Evolutionary conservation across 2,329 filamentous ascomycete species (phyloP).

Genomic region (Diaporthe nobilis): DNA sequence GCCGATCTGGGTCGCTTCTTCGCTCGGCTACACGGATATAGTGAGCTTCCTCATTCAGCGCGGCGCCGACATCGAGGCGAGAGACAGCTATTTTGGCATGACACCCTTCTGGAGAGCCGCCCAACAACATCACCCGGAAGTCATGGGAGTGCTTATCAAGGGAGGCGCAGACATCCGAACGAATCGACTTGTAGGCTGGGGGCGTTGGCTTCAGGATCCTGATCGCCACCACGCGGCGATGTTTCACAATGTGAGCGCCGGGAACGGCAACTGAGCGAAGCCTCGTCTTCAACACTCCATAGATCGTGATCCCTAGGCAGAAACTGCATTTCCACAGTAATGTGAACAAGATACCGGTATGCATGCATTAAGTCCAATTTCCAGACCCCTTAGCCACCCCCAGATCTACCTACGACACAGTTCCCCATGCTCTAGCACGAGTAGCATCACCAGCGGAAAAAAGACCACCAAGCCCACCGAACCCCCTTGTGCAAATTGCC

Average conservation of each 20-base stretch:
- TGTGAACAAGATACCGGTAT: background rate
- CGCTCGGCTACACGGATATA: background rate
- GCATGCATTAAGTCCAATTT: conserved; percentile 10
- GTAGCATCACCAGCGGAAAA: background rate
- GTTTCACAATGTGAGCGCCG: background rate
- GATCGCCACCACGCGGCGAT: background rate
- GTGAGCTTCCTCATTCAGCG: background rate
- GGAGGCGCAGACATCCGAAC: background rate
- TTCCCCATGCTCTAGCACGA: background rate
- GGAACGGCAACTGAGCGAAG: too few species aligned
- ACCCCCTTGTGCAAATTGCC: background rate
- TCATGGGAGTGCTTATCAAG: background rate
- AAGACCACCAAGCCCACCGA: background rate
- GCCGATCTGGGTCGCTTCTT: background rate
- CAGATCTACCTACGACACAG: background rate
- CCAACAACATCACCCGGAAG: background rate
- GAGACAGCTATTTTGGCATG: background rate
- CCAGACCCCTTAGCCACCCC: background rate
- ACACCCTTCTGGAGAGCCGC: background rate
- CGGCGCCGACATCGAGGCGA: background rate
- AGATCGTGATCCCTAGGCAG: too few species aligned
- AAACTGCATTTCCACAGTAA: background rate
- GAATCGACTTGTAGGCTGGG: background rate
- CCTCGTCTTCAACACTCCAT: too few species aligned
- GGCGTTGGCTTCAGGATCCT: background rate